Percentiles rank a stretch among this genome's conserved stretches.
These are phyloP conservation scores for Talaromyces atroroseus DNA, from an alignment of 2,329 filamentous ascomycete genomes.

Conservation along the genomic window DNA sequence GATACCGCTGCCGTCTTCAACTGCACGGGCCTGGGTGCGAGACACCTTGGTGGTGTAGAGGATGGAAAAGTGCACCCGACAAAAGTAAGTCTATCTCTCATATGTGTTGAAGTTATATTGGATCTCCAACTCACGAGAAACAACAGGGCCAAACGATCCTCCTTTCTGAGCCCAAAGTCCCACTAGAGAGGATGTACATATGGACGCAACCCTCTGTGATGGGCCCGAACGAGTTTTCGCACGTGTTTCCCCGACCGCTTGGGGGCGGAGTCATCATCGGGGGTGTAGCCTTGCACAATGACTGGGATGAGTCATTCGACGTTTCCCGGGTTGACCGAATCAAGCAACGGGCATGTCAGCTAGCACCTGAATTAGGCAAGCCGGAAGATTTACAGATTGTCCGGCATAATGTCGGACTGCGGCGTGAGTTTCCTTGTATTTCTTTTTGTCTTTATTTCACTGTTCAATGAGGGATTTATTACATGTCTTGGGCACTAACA, in stretches of 20 bases:
- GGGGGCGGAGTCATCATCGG: slow-evolving; percentile 12
- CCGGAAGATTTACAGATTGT: slow-evolving; percentile 9
- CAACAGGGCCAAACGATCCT: slow-evolving; percentile 11
- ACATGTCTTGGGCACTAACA: not conserved
- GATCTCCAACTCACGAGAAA: not conserved
- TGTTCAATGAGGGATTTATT: not conserved
- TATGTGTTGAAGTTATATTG: not conserved
- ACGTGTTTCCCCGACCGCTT: slow-evolving; percentile 11
- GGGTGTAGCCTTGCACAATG: slow-evolving; percentile 7
- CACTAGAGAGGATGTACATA: slow-evolving; percentile 8
- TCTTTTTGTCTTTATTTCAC: not conserved
- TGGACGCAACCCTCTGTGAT: slow-evolving; percentile 9
- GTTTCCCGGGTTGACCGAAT: slow-evolving; percentile 1
- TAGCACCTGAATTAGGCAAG: slow-evolving; percentile 7
- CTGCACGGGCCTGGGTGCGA: slow-evolving; percentile 11
- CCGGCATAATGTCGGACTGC: slow-evolving; percentile 10
- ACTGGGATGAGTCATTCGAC: slow-evolving; percentile 10
- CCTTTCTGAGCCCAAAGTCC: slow-evolving; percentile 4
- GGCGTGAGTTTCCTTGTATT: slow-evolving; percentile 10
- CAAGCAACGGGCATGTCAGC: slow-evolving; percentile 10
- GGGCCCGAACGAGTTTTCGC: slow-evolving; percentile 8
- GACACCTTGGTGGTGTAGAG: slow-evolving; percentile 7
- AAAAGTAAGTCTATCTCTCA: not conserved
- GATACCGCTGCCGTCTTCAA: slow-evolving; percentile 13
- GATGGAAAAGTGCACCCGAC: slow-evolving; percentile 10